These are phyloP conservation scores for Sugiyamaella neomexicana DNA, from an alignment of 1,139 yeast species.

Conservation along the genomic window DNA sequence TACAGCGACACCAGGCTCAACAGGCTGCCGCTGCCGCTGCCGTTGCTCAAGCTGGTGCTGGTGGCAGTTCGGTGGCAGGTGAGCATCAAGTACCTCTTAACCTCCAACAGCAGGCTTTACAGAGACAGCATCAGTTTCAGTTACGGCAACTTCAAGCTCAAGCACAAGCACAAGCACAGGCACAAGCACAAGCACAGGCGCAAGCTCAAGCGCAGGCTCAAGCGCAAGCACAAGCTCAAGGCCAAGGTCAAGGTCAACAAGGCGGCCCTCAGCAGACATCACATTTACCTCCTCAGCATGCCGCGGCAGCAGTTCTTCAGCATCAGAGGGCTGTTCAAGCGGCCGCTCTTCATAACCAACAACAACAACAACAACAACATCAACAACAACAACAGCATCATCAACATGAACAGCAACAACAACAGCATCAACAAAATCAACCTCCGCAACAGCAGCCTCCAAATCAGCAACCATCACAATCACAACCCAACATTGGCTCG, in stretches of 20 bases:
- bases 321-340: slow-evolving; percentile 24
- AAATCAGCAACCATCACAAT: slow-evolving; percentile 16
- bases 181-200: slow-evolving; percentile 17
- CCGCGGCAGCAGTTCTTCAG: slow-evolving; percentile 21
- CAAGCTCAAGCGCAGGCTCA: slow-evolving; percentile 24
- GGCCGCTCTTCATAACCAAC: slow-evolving; percentile 25
- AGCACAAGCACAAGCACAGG: slow-evolving; percentile 21
- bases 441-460: slow-evolving; percentile 29
- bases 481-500: not conserved
- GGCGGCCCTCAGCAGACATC: not conserved
- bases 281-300: slow-evolving; percentile 1
- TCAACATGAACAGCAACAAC: slow-evolving; percentile 21
- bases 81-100: slow-evolving; percentile 12
- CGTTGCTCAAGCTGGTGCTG: not conserved
- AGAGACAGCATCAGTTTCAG: slow-evolving; percentile 20
- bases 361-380: slow-evolving; percentile 19
- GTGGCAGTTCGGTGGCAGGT: not conserved
- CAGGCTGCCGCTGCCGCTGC: slow-evolving; percentile 16
- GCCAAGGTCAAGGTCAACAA: slow-evolving; percentile 21
- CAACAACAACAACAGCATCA: slow-evolving; percentile 25
- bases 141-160: slow-evolving; percentile 13
- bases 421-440: slow-evolving; percentile 21
- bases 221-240: slow-evolving; percentile 16
- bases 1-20: slow-evolving; percentile 19
- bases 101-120: slow-evolving; percentile 23